These are phyloP conservation scores for Pythium plurisporium DNA, from an alignment of 352 stramenopile species.

Conservation along the genomic window DNA sequence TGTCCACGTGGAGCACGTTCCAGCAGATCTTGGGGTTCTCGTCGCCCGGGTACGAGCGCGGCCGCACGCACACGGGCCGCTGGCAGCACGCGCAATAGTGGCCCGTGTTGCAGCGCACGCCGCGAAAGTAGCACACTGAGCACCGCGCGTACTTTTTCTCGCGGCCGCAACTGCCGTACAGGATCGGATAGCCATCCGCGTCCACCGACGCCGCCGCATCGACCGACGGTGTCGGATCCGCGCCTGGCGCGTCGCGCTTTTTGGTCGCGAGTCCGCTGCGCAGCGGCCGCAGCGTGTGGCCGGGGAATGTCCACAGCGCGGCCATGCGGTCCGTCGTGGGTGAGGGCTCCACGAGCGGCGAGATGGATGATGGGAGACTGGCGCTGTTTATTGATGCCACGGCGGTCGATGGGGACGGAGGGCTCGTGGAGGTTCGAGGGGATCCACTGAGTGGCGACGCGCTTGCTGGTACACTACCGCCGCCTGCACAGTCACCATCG, in stretches of 20 bases:
- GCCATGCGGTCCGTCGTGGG: conserved; percentile 41
- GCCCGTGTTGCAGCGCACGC: conserved; percentile 55
- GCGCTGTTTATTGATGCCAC: no score
- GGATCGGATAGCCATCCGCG: conserved; percentile 38
- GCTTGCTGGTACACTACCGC: no score
- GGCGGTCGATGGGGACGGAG: neutral
- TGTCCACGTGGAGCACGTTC: conserved; percentile 77
- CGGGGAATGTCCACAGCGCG: conserved; percentile 61
- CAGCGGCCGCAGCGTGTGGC: conserved; percentile 47
- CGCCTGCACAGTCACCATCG: no score
- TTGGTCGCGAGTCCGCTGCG: conserved; percentile 28
- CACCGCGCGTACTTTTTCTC: conserved; percentile 70
- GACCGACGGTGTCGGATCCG: neutral
- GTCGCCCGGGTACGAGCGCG: conserved; percentile 60
- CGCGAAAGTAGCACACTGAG: conserved; percentile 72
- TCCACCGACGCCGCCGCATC: conserved; percentile 28
- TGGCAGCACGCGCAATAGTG: conserved; percentile 72
- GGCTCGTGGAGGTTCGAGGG: no score
- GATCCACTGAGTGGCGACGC: no score
- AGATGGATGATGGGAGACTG: no score
- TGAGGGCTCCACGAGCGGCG: neutral
- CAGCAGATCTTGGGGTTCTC: conserved; percentile 73
- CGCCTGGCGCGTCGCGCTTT: neutral
- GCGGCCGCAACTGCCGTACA: conserved; percentile 62
- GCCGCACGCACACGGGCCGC: conserved; percentile 64